Conservation (phyloP, 305 asterid species). For the Solanum hybrid region DNA sequence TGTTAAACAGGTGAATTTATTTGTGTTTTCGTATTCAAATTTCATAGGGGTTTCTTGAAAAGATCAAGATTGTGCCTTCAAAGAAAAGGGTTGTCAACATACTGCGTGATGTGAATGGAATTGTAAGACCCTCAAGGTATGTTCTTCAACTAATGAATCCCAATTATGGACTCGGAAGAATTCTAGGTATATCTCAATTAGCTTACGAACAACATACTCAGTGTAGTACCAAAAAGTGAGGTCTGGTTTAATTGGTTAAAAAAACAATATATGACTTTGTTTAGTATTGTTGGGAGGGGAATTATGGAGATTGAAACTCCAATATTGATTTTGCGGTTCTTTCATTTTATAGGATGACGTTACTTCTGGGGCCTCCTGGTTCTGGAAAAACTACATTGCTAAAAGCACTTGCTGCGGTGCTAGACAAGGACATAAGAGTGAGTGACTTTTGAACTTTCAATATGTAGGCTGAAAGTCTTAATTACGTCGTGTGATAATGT, state of each 20-base stretch:
- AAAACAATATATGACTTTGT: background rate
- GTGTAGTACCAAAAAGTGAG: background rate
- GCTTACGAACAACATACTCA: background rate
- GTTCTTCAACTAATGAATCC: slow-evolving; percentile 5
- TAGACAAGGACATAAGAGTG: slow-evolving; percentile 68
- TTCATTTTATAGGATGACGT: slow-evolving; percentile 55
- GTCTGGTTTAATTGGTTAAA: background rate
- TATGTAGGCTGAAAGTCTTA: background rate
- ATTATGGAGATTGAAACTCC: background rate
- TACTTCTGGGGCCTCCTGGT: slow-evolving; percentile 96
- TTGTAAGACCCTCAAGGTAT: slow-evolving; percentile 79
- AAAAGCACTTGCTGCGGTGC: slow-evolving; percentile 75
- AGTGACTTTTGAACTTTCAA: slow-evolving; percentile 10
- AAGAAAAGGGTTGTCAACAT: slow-evolving; percentile 61
- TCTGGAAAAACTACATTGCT: slow-evolving; percentile 80
- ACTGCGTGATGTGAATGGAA: slow-evolving; percentile 64
- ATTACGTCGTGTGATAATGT: background rate
- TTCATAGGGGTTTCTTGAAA: slow-evolving; percentile 57
- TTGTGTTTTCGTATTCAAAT: background rate
- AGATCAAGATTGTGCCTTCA: slow-evolving; percentile 67
- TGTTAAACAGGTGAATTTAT: background rate
- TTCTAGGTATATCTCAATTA: background rate
- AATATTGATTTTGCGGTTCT: background rate
- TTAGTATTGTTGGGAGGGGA: background rate
- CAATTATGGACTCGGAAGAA: background rate